Base-by-base conservation (phyloP, 768 basidiomycete species). In the Kwoniella dejecticola region DNA sequence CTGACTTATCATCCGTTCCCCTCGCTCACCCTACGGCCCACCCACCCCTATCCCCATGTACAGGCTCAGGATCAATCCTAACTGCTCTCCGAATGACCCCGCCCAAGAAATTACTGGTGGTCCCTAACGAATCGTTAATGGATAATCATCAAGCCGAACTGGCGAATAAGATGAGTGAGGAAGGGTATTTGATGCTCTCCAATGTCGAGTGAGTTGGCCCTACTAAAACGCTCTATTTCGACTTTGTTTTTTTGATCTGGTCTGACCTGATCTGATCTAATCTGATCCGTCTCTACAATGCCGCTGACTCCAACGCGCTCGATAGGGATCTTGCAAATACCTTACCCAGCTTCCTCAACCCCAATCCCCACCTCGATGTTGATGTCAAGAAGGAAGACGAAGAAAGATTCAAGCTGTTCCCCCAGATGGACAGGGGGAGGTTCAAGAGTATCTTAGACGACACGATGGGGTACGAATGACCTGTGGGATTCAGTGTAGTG, bases 71-170 rank as follows among this genome's bases (percentile, higher is more conserved):
- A 11, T 96, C 95, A 3, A 93, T 98, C 70, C 83, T 98, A 29
- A 90, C 95, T 45, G 90, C 87, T 10, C 81, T 97, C 48, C 83
- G 92, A 30, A 81, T 85, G 5, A 36, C n/a, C 2, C 55, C 59
- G 50, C 82, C 83, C 47, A 91, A 89, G 71, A 84, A 85, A 6
- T 81, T 99, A 66, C 87, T 99, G 65, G 88, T 90, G 3, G 87
- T 96, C 2, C 93, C 93, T 11, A 99, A 99, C 77, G 81, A 87
- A 42, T 88, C 89, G 0, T 81, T 99, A 29, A 84, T 94, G 76
- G 88, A 96, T 77, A 90, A 96, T 75, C 95, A 99, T 73, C 95
- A 99, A 81, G 82, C 86, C 55, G 91, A 99, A 72, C 82, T 99
- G 4, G 91, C 95, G 0, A 78, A 82, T 40, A 85, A 86, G 12